Conservation (phyloP, 1,139 yeast species). For the Pichia sp. region DNA sequence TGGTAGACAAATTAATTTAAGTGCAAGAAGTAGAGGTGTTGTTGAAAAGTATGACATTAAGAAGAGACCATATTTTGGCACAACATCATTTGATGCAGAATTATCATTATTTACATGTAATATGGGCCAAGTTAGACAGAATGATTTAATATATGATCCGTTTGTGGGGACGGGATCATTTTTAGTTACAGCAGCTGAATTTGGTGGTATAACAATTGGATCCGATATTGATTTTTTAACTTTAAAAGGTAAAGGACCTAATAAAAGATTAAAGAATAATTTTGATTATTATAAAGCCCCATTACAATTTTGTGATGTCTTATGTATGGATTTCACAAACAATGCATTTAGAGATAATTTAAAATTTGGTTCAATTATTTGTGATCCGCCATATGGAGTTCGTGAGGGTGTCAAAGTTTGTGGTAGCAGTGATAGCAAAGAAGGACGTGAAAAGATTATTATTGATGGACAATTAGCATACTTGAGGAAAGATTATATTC, state of each 20-base stretch:
- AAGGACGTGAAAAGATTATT: slow-evolving; percentile 63
- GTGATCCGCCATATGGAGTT: slow-evolving; percentile 98
- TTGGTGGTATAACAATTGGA: slow-evolving; percentile 77
- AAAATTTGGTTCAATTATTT: slow-evolving; percentile 70
- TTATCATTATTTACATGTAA: slow-evolving; percentile 79
- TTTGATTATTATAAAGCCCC: slow-evolving; percentile 68
- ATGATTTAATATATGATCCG: slow-evolving; percentile 80
- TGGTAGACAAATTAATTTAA: slow-evolving; percentile 63
- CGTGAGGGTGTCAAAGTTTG: slow-evolving; percentile 92
- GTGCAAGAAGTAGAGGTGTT: slow-evolving; percentile 55
- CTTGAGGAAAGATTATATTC: slow-evolving; percentile 75
- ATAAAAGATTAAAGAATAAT: slow-evolving; percentile 31
- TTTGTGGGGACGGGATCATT: slow-evolving; percentile 97
- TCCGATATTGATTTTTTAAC: slow-evolving; percentile 89
- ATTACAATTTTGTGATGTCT: slow-evolving; percentile 58
- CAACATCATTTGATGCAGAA: slow-evolving; percentile 94
- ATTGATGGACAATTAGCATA: slow-evolving; percentile 78
- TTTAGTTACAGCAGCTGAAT: slow-evolving; percentile 80
- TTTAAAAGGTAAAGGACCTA: slow-evolving; percentile 62
- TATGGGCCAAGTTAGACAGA: slow-evolving; percentile 65
- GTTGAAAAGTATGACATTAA: slow-evolving; percentile 77
- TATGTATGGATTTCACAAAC: slow-evolving; percentile 94
- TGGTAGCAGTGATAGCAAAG: slow-evolving; percentile 56
- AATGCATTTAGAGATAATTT: slow-evolving; percentile 66
- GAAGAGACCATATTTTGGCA: slow-evolving; percentile 83